phyloP scores from a whole-genome alignment of 1,284 basidiomycete species.

The Cryptococcus sp. region DNA sequence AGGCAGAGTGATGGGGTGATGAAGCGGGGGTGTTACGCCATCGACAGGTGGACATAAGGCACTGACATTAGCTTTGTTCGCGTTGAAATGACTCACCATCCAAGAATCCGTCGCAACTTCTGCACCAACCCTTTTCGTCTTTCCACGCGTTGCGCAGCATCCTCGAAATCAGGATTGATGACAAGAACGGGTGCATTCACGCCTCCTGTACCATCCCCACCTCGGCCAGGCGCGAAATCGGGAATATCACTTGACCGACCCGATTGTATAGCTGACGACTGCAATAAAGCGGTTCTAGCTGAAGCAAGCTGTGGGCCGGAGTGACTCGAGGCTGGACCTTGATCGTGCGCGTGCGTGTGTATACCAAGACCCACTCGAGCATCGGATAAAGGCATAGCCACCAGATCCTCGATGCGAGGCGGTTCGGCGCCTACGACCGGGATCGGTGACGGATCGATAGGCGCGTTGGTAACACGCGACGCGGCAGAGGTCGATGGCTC shows the following conservation, averaged over 20 bases:
- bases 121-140: slow-evolving; percentile 19
- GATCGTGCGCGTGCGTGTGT: not conserved
- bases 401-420: slow-evolving; percentile 26
- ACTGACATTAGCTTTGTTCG: slow-evolving; percentile 31
- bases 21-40: slow-evolving; percentile 37
- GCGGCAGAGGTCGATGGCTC: not conserved
- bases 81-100: slow-evolving; percentile 18
- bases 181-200: slow-evolving; percentile 9
- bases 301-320: not conserved
- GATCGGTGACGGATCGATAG: not conserved
- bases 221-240: slow-evolving; percentile 29
- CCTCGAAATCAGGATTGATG: not conserved
- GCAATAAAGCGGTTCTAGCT: no score
- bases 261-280: no score
- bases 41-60: slow-evolving; percentile 53
- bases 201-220: slow-evolving; percentile 35
- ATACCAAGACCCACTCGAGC: slow-evolving; percentile 10
- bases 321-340: not conserved
- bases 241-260: slow-evolving; percentile 15
- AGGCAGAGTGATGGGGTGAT: slow-evolving; percentile 59
- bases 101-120: slow-evolving; percentile 28
- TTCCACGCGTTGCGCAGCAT: not conserved
- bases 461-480: not conserved
- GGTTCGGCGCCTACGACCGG: slow-evolving; percentile 16
- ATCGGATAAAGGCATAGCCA: slow-evolving; percentile 15